Base-by-base conservation (phyloP, 495 filamentous ascomycete genomes). In the Lichenothelia convexa region DNA sequence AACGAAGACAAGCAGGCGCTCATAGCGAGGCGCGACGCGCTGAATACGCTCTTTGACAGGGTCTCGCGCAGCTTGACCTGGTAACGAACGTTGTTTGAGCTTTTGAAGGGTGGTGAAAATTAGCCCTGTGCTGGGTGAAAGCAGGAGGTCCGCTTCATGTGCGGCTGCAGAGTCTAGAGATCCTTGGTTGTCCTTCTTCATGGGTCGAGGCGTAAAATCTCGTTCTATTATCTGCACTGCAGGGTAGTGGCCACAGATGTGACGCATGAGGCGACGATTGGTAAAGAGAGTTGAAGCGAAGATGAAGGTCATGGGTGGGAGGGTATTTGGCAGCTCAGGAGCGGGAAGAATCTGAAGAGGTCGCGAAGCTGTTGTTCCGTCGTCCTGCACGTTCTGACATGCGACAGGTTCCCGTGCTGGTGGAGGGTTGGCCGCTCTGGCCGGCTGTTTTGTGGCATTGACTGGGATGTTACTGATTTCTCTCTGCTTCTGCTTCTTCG, bases 101-200 rank as follows among this genome's bases (percentile, higher is more conserved):
- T 73, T 70, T 43, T 85, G 71, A 4, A 84, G 59, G 1, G 73
- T 80, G 7, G 80, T 80, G 5, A 77, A 47, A 7, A 91, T 47
- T 11, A 92, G 57, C 1, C 79, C 82, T 0, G 70, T 76, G 2
- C 59, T 59, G 0, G 81, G 73, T 0, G 82, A 83, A 30, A 86
- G 43, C 21, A 79, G 71, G 11, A 93, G 42, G 49, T 93, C 85
- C 7, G 80, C 80, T 53, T 92, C 84, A 4, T 48, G 38, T 3
- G 51, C 50, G 36, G 61, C 48, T 49, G 62, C 4, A 53, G 46
- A 27, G 24, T 13, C 13, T 13, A 27, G 7, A 17, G 30, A 12
- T 7, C 30, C 30, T 7, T 7, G 7, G 24, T 27, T 27, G 7
- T 7, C 13, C n/a, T n/a, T n/a, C n/a, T n/a, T n/a, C n/a, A n/a